Percentiles rank a stretch among this genome's conserved stretches.
Evolutionary conservation across 331 rosid genomes (phyloP).

Genomic region (Malus hybrid): DNA sequence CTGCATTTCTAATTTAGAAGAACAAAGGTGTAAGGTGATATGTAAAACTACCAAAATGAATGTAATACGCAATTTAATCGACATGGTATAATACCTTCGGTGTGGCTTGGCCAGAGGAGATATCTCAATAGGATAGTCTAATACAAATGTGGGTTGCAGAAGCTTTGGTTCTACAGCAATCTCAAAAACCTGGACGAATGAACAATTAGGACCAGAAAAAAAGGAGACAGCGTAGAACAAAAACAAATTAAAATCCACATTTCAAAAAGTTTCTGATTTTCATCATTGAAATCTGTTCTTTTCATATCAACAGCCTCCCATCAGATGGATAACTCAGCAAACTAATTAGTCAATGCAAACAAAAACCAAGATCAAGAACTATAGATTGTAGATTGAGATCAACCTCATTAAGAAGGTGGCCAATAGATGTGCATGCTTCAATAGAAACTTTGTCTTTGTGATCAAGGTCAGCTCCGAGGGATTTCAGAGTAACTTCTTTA

Average conservation of each 20-base stretch:
- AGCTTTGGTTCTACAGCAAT: slow-evolving; percentile 81
- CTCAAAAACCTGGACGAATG: slow-evolving; percentile 70
- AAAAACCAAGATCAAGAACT: not conserved
- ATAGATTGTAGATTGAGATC: slow-evolving; percentile 14
- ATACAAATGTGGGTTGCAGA: slow-evolving; percentile 90
- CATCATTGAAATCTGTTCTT: not conserved
- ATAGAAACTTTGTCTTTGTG: slow-evolving; percentile 61
- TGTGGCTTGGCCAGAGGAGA: slow-evolving; percentile 98
- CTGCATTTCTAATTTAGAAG: slow-evolving; percentile 46
- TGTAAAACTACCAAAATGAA: not conserved
- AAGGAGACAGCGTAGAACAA: not conserved
- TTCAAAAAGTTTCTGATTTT: not conserved
- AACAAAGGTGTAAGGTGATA: not conserved
- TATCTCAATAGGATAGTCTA: slow-evolving; percentile 94
- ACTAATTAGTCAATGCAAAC: not conserved
- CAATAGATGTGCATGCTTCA: slow-evolving; percentile 66
- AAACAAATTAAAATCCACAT: not conserved
- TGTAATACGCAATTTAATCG: not conserved
- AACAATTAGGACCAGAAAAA: not conserved
- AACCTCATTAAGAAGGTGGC: slow-evolving; percentile 87
- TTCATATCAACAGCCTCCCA: not conserved
- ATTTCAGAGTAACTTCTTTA: slow-evolving; percentile 51
- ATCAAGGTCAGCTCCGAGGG: slow-evolving; percentile 54
- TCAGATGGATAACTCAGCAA: not conserved
- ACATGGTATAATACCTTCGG: slow-evolving; percentile 49